These are phyloP conservation scores for Barnettozyma populi DNA, from an alignment of 805 yeast species.

Conservation along the genomic window DNA sequence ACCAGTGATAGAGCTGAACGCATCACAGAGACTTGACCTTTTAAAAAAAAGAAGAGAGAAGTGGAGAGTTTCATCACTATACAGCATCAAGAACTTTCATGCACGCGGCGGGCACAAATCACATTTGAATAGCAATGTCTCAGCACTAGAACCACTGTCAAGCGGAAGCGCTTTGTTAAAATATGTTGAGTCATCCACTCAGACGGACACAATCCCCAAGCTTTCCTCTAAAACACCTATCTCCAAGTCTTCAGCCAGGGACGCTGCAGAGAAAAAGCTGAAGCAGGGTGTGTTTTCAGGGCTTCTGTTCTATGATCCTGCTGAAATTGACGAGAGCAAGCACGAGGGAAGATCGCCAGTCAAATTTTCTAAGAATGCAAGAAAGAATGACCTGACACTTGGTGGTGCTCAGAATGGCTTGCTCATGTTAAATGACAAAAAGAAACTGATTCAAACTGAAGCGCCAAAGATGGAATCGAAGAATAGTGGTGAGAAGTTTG, in stretches of 20 bases:
- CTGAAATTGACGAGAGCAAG: slow-evolving; percentile 16
- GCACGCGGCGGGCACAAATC: slow-evolving; percentile 6
- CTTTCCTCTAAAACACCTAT: slow-evolving; percentile 14
- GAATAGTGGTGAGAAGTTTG: slow-evolving; percentile 4
- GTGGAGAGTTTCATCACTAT: slow-evolving; percentile 25
- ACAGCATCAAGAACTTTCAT: slow-evolving; percentile 16
- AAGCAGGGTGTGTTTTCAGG: slow-evolving; percentile 25
- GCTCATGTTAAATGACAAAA: slow-evolving; percentile 14
- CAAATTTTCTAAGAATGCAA: slow-evolving; percentile 14
- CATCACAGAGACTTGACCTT: slow-evolving; percentile 23
- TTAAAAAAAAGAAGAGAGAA: slow-evolving; percentile 21
- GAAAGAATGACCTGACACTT: slow-evolving; percentile 3
- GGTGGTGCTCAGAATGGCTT: background rate
- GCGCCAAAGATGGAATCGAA: background rate
- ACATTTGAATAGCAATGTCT: background rate
- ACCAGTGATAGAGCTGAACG: slow-evolving; percentile 23
- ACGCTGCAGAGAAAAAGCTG: slow-evolving; percentile 19
- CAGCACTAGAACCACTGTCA: background rate
- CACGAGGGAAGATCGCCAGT: slow-evolving; percentile 15
- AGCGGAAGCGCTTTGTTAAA: background rate
- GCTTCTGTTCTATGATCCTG: slow-evolving; percentile 19
- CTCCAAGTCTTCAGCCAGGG: slow-evolving; percentile 9
- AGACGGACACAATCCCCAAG: slow-evolving; percentile 20
- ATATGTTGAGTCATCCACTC: slow-evolving; percentile 21
- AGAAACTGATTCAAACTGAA: slow-evolving; percentile 18